A percentile compares a stretch with the other conserved stretches of the same genome.
Evolutionary conservation across 1,284 basidiomycete species (phyloP).

Genomic region (Sanguinoderma infundibulare): DNA sequence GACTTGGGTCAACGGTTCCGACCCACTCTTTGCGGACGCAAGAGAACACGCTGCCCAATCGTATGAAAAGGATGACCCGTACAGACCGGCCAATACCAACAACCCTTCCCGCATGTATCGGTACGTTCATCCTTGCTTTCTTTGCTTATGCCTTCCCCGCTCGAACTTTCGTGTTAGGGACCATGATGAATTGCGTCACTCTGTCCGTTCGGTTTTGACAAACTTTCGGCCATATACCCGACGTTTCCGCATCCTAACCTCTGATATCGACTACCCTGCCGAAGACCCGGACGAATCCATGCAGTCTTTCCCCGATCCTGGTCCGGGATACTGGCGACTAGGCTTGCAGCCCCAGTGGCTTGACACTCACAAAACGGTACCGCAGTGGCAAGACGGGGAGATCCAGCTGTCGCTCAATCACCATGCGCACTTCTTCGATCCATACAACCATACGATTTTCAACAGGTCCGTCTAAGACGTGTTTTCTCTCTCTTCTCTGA

Average conservation of each 20-base stretch:
- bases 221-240: slow-evolving; percentile 29
- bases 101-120: slow-evolving; percentile 32
- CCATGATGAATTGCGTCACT: slow-evolving; percentile 36
- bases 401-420: slow-evolving; percentile 31
- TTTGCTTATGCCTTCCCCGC: neutral
- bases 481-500: neutral
- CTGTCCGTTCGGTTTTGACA: slow-evolving; percentile 34
- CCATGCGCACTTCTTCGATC: slow-evolving; percentile 33
- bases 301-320: slow-evolving; percentile 25
- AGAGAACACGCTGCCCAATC: slow-evolving; percentile 18
- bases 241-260: slow-evolving; percentile 32
- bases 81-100: slow-evolving; percentile 26
- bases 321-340: slow-evolving; percentile 27
- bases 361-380: slow-evolving; percentile 14
- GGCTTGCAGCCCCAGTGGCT: slow-evolving; percentile 34
- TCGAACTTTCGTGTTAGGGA: slow-evolving; percentile 23
- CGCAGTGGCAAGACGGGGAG: slow-evolving; percentile 28
- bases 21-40: slow-evolving; percentile 27
- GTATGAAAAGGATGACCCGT: slow-evolving; percentile 27
- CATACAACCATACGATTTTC: slow-evolving; percentile 32
- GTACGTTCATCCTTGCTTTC: slow-evolving; percentile 17
- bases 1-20: slow-evolving; percentile 39
- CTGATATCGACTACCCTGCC: slow-evolving; percentile 28
- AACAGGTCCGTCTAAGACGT: slow-evolving; percentile 28
- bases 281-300: slow-evolving; percentile 12